Evolutionary conservation across 2,329 filamentous ascomycete genomes (phyloP).

Genomic region (Elsinoe batatas): DNA sequence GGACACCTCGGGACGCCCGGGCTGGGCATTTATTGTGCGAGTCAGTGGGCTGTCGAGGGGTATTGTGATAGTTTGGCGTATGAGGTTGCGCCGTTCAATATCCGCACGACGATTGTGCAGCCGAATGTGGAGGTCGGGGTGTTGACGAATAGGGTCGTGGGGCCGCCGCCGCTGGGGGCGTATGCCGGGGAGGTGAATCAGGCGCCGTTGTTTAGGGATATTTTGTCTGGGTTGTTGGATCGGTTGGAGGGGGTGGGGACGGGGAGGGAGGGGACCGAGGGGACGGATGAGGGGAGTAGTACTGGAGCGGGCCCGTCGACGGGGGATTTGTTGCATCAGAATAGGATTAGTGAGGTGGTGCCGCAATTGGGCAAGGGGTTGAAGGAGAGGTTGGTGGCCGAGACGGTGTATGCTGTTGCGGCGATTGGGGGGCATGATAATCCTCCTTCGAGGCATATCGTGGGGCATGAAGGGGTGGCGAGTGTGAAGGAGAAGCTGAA

Average conservation of each 20-base stretch:
- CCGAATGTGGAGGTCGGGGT: conserved; percentile 87
- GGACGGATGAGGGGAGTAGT: conserved; percentile 16
- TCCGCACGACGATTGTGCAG: conserved; percentile 92
- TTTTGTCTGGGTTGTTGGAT: conserved; percentile 71
- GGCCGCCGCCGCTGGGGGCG: conserved; percentile 65
- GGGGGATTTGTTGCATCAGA: conserved; percentile 37
- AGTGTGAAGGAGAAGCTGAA: conserved; percentile 94
- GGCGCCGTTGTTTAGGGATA: conserved; percentile 72
- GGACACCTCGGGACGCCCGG: conserved; percentile 90
- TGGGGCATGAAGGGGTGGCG: conserved; percentile 76
- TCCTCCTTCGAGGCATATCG: conserved; percentile 86
- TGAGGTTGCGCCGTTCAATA: conserved; percentile 89
- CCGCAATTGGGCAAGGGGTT: conserved; percentile 60
- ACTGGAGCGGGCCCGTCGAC: conserved; percentile 29
- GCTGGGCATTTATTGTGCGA: conserved; percentile 80
- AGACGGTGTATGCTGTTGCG: conserved; percentile 83
- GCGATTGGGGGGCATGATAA: conserved; percentile 95
- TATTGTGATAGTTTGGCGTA: conserved; percentile 93
- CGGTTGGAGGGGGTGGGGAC: conserved; percentile 45
- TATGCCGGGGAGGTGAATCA: conserved; percentile 61
- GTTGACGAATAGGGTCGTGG: conserved; percentile 76
- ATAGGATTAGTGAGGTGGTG: conserved; percentile 56
- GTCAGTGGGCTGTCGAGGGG: conserved; percentile 89
- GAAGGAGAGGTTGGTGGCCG: conserved; percentile 65
- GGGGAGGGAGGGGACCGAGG: conserved; percentile 22